Conservation (phyloP, 2,329 filamentous ascomycete species). For the Geosmithia flava region DNA sequence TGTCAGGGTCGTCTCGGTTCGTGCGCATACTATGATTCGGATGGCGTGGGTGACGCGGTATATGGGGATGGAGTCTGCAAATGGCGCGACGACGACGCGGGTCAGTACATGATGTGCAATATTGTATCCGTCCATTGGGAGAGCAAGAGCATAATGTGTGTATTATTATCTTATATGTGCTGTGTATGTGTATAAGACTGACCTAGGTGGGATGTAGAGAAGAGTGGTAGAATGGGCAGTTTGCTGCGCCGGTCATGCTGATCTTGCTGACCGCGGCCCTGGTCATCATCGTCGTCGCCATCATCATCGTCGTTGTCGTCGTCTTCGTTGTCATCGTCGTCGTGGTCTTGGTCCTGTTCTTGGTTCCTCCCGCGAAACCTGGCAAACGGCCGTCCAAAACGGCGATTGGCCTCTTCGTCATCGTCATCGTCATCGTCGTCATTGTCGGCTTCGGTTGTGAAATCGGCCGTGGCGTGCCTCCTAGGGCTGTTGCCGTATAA, state of each 20-base stretch:
- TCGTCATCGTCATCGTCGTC: constrained; percentile 28
- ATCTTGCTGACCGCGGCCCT: constrained; percentile 16
- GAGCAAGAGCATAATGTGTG: neutral
- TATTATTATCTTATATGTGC: neutral
- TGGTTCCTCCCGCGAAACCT: neutral
- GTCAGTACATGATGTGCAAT: neutral
- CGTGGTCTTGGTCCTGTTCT: constrained; percentile 1
- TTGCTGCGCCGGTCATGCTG: constrained; percentile 13
- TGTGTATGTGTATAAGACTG: constrained; percentile 8
- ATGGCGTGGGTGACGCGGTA: constrained; percentile 88
- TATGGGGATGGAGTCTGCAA: constrained; percentile 69
- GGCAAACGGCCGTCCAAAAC: neutral
- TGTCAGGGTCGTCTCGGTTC: constrained; percentile 82
- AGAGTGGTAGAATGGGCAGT: constrained; percentile 54
- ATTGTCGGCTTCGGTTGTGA: constrained; percentile 45
- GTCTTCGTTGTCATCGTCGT: constrained; percentile 28
- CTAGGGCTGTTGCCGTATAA: constrained; percentile 11
- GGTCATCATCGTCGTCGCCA: constrained; percentile 23
- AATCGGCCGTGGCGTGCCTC: constrained; percentile 49
- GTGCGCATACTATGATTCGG: constrained; percentile 67
- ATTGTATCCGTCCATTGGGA: neutral
- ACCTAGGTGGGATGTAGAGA: constrained; percentile 70
- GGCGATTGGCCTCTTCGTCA: constrained; percentile 6
- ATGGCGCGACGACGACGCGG: neutral
- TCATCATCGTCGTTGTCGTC: constrained; percentile 31